These are phyloP conservation scores for Leccinellum rugosiceps DNA, from an alignment of 768 basidiomycete genomes.

Conservation along the genomic window DNA sequence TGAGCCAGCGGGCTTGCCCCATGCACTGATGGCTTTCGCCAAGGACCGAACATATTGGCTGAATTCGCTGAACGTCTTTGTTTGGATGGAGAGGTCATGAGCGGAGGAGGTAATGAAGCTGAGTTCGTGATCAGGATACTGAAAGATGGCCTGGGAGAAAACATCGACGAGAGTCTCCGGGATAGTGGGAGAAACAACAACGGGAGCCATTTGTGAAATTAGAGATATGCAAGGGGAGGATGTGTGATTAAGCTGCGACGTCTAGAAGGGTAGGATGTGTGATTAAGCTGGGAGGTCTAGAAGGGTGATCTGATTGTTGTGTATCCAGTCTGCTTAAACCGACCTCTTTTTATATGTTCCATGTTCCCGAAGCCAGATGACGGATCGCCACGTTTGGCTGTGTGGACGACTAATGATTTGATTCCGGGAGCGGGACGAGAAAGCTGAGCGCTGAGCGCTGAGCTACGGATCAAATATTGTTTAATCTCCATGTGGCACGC, in stretches of 20 bases:
- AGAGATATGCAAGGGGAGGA: not conserved
- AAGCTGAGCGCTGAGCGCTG: not conserved
- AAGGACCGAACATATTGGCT: constrained; percentile 12
- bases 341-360: constrained; percentile 20
- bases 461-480: not conserved
- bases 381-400: not conserved
- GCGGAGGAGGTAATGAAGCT: constrained; percentile 28
- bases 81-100: constrained; percentile 27
- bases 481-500: constrained; percentile 2
- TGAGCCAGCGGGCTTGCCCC: constrained; percentile 26
- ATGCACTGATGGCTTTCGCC: constrained; percentile 17
- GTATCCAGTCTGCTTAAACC: not conserved
- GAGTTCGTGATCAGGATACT: constrained; percentile 25
- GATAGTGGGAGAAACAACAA: constrained; percentile 6
- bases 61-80: constrained; percentile 23
- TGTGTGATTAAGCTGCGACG: not conserved
- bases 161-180: constrained; percentile 22
- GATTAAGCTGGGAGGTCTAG: constrained; percentile 1
- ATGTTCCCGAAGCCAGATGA: constrained; percentile 1
- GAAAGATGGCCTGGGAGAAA: constrained; percentile 16
- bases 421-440: not conserved
- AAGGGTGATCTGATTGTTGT: not conserved
- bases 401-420: not conserved
- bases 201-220: constrained; percentile 10
- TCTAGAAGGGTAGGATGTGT: constrained; percentile 1